Evolutionary conservation across 2,329 filamentous ascomycete species (phyloP), one percentile per base, ranked within the genome.

Genomic region (Colletotrichum zoysiae): DNA sequence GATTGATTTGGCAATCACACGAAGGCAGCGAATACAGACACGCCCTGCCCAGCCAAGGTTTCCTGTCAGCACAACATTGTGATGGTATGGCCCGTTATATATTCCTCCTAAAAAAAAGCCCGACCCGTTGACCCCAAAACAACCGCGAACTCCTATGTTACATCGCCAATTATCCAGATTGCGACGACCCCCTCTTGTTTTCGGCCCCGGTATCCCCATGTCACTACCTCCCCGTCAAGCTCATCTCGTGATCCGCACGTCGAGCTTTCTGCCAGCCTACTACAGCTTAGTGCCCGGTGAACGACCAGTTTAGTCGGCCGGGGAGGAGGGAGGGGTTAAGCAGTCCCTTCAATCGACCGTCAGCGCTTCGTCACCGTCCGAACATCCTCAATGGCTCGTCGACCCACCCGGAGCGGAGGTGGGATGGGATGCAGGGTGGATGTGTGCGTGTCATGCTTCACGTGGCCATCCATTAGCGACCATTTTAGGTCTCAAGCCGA

Each of bases 161-260:
- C 14, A 64, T 53, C 53, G 16, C 61, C 53, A 53, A 40, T n/a
- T 57, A 40, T 46, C 50, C 50, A 55, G 16, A 44, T 53, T 20
- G n/a, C 40, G 33, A 44, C 35, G 35, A 5, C 18, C 46, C 18
- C 12, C 53, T 38, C 33, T 18, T 11, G 42, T 26, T 50, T 38
- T 46, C 66, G 55, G 66, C 66, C 48, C 70, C 65, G 65, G 55
- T 30, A 50, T 51, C 59, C 65, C 70, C 70, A 64, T 60, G 38
- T 30, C n/a, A 26, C 26, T 53, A 5, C 8, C 35, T 23, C 59
- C n/a, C 44, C 23, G 8, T 42, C 35, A 40, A 53, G 60, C 46
- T 50, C 60, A 51, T 63, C 46, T 53, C 46, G 35, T 26, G 38
- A 14, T 11, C 59, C 46, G 26, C 26, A 53, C 23, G 40, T 46